Percentiles rank a stretch among this genome's conserved stretches.
Evolutionary conservation across 495 filamentous ascomycete species (phyloP).

Genomic region (Penicillium egyptiacum): DNA sequence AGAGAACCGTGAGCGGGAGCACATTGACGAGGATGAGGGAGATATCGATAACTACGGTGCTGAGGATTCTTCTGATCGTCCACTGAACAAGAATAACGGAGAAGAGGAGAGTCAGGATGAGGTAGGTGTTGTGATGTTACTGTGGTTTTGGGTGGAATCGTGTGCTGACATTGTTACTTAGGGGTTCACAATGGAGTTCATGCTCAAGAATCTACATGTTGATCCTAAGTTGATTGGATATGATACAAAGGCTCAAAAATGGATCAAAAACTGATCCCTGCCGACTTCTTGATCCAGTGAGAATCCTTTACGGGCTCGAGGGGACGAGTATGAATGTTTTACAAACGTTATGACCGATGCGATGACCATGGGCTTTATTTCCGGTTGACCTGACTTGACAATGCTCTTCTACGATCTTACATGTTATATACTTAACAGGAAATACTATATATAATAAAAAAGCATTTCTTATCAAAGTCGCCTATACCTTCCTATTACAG

Average conservation of each 20-base stretch:
- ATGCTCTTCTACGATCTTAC: not conserved
- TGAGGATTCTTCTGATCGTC: constrained; percentile 26
- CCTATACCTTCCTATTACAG: constrained; percentile 26
- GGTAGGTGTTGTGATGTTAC: constrained; percentile 26
- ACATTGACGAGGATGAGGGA: constrained; percentile 32
- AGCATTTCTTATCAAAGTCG: constrained; percentile 6
- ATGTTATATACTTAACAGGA: not conserved
- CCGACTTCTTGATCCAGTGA: not conserved
- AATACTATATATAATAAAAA: not conserved
- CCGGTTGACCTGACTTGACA: not conserved
- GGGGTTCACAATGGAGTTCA: constrained; percentile 71
- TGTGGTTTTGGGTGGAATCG: not conserved
- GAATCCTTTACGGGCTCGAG: not conserved
- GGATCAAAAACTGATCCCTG: constrained; percentile 40
- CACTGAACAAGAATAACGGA: constrained; percentile 20
- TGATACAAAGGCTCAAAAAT: constrained; percentile 53
- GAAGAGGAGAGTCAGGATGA: constrained; percentile 36
- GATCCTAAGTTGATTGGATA: constrained; percentile 64
- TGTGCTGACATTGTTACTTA: constrained; percentile 17
- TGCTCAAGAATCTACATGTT: constrained; percentile 67
- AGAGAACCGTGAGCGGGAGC: constrained; percentile 19
- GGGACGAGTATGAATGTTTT: not conserved
- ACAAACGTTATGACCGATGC: not conserved
- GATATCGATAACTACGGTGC: constrained; percentile 20
- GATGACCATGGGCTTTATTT: not conserved